Evolutionary conservation across 139 green algal genomes (phyloP).

Genomic region (Micractinium sp.): DNA sequence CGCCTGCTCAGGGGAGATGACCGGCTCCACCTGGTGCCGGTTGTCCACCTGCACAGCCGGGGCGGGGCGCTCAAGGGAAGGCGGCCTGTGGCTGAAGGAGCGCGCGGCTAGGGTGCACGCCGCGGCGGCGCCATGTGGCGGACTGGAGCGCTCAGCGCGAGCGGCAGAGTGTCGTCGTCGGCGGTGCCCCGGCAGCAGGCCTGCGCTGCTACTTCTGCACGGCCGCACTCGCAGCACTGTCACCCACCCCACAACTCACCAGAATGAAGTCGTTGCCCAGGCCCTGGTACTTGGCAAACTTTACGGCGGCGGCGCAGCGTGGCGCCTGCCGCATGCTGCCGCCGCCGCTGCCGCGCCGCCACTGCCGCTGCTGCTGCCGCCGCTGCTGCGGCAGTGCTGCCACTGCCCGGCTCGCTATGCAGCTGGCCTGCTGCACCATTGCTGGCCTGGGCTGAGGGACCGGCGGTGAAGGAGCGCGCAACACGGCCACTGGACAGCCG

Average conservation of each 20-base stretch:
- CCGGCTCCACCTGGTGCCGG: slow-evolving; percentile 68
- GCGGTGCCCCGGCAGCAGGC: background rate
- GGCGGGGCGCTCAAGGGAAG: background rate
- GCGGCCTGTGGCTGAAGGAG: background rate
- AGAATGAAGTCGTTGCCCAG: slow-evolving; percentile 99
- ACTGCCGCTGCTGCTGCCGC: background rate
- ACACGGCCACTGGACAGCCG: too few species aligned
- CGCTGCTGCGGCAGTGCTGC: background rate
- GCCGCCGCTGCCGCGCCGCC: background rate
- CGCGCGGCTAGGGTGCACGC: background rate
- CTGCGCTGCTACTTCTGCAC: background rate
- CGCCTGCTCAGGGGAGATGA: slow-evolving; percentile 84
- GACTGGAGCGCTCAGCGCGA: background rate
- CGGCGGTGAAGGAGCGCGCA: too few species aligned
- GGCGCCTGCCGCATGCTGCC: background rate
- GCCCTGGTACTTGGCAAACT: slow-evolving; percentile 98
- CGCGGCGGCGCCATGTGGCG: too few species aligned
- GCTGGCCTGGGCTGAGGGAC: background rate
- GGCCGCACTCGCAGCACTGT: background rate
- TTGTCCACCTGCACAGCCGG: slow-evolving; percentile 91
- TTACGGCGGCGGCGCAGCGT: slow-evolving; percentile 29
- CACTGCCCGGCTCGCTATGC: background rate
- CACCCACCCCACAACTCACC: slow-evolving; percentile 43
- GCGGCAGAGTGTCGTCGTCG: background rate
- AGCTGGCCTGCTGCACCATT: background rate